These are phyloP conservation scores for Prinsepia uniflora DNA, from an alignment of 306 rosid species.

Conservation along the genomic window DNA sequence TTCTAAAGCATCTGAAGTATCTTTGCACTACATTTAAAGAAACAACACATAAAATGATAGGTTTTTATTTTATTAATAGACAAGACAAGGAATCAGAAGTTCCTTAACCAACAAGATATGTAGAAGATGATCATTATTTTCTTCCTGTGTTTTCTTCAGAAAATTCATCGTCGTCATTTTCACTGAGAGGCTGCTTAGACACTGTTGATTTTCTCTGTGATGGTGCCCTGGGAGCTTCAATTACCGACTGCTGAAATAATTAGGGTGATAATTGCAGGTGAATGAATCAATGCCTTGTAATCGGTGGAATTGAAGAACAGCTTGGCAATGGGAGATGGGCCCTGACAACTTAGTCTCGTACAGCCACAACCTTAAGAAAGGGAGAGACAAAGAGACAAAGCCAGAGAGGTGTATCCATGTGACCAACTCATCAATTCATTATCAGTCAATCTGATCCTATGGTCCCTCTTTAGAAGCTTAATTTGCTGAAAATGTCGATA, in stretches of 20 bases:
- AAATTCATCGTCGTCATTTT: slow-evolving; percentile 39
- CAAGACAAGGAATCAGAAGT: no score
- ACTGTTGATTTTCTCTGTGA: slow-evolving; percentile 37
- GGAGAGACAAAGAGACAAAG: slow-evolving; percentile 6
- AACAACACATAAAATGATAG: no score
- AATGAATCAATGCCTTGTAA: not conserved
- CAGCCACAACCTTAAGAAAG: not conserved
- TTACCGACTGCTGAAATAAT: slow-evolving; percentile 91
- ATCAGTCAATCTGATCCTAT: no score
- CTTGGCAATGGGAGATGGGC: not conserved
- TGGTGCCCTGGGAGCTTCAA: slow-evolving; percentile 39
- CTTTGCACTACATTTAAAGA: no score
- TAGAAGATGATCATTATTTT: no score
- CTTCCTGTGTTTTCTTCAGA: slow-evolving; percentile 38
- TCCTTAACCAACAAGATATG: no score
- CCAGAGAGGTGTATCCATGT: slow-evolving; percentile 1
- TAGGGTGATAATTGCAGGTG: not conserved
- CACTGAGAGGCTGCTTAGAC: slow-evolving; percentile 42
- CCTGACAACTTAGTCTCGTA: not conserved
- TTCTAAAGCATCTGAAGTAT: not conserved
- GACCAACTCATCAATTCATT: not conserved
- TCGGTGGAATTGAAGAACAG: not conserved
- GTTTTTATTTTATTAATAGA: no score
- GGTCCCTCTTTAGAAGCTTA: not conserved
- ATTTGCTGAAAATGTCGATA: not conserved